Evolutionary conservation across 257 asterid species (phyloP), one percentile per base, ranked within the genome.

Genomic region (Gentiana macrophylla): DNA sequence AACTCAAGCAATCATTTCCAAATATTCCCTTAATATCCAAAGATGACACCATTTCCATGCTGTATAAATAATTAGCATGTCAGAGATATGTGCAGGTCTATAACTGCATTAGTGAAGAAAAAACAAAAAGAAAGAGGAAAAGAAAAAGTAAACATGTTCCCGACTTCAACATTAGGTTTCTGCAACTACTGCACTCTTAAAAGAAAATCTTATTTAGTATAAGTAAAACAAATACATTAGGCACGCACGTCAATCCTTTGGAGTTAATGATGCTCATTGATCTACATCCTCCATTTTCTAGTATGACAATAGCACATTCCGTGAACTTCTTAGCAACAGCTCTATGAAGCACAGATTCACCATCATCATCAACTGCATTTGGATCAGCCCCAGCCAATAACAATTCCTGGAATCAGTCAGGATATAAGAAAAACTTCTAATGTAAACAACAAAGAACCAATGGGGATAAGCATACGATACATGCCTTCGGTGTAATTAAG

Each of bases 321-420:
- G 90, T 83, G 69, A 73, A 88, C 75, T 88, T 92, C 82, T 92
- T 92, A 50, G 94, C 63, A 83, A 92, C 88, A 54, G 98, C 97
- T 80, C 97, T 82, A 70, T 92, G 98, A 71, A 92, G 97, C 59
- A 87, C 97, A 60, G 98, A 91, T 78, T 91, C 98, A 52, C 97
- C 95, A 68, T 91, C 98, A 64, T 91, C 96, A 61, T 91, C 98
- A 56, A 91, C 86, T 61, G 98, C 86, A 80, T 91, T 91, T 67
- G 98, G 94, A 83, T 91, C 94, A 65, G 98, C 95, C 63, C 97
- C 98, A 54, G 95, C 95, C 76, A 80, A 67, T 61, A 91, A 72
- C 66, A 91, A 72, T 67, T 91, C 98, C 98, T 91, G 75, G 56
- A 34, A 68, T 55, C 67, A 75, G 56, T 55, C 63, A 76, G 34